These are phyloP conservation scores for Paramecium sonneborni DNA, from an alignment of 73 alveolate genomes.

Conservation along the genomic window DNA sequence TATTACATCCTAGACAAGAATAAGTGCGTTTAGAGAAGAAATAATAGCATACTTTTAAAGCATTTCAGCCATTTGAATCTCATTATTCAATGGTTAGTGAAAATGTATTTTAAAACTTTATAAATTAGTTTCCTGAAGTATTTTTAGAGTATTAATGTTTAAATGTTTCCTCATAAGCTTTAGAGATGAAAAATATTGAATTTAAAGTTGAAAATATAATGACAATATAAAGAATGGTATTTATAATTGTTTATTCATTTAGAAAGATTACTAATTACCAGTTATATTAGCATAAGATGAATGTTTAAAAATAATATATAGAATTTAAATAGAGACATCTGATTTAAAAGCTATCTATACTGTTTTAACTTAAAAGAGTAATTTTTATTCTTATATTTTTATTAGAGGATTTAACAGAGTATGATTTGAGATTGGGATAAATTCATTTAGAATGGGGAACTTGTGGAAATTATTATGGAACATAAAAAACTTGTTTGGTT, in stretches of 20 bases:
- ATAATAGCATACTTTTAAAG: not conserved
- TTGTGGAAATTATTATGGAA: conserved; percentile 26
- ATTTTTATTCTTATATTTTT: not conserved
- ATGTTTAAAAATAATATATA: conserved; percentile 21
- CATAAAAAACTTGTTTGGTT: conserved; percentile 37
- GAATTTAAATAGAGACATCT: not conserved
- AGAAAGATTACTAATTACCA: conserved; percentile 11
- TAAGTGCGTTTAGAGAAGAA: conserved; percentile 6
- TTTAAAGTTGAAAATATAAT: conserved; percentile 45
- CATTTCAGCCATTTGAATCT: conserved; percentile 53
- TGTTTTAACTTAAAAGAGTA: conserved; percentile 42
- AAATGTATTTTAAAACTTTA: not conserved
- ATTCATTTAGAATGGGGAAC: conserved; percentile 39
- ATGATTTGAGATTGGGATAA: conserved; percentile 37
- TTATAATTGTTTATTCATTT: not conserved
- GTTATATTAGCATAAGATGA: not conserved
- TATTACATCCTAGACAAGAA: not conserved
- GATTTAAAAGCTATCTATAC: not conserved
- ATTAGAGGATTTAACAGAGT: conserved; percentile 34
- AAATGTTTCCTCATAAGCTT: not conserved
- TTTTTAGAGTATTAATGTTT: conserved; percentile 7
- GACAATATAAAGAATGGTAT: not conserved
- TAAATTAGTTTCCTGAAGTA: conserved; percentile 1
- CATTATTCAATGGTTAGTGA: conserved; percentile 52
- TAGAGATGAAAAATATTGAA: conserved; percentile 26